phyloP scores from a whole-genome alignment of 129 eudicot genomes.

The Solidago caesia region DNA sequence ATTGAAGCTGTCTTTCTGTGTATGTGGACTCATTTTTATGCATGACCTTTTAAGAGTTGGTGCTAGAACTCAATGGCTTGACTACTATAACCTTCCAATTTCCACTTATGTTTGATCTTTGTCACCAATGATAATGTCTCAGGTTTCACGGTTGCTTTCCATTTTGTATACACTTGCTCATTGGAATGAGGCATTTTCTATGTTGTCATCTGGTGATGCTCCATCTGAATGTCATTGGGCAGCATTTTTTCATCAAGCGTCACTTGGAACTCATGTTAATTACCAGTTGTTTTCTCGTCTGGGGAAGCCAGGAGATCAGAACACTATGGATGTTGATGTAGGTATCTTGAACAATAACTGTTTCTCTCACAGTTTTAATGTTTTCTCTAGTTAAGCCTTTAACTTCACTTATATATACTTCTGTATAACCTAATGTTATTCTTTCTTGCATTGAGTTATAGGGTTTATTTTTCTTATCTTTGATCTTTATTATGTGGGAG shows the following conservation, averaged over 20 bases:
- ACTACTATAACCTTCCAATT: constrained; percentile 5
- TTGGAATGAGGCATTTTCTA: constrained; percentile 37
- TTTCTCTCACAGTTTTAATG: constrained; percentile 1
- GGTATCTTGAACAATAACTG: constrained; percentile 5
- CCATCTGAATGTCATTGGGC: constrained; percentile 74
- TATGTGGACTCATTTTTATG: neutral
- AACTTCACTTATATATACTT: too few species aligned
- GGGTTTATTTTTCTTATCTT: too few species aligned
- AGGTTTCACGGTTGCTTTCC: constrained; percentile 88
- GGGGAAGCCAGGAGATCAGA: constrained; percentile 36
- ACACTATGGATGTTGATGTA: constrained; percentile 46
- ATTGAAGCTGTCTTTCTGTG: neutral
- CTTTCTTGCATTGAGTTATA: too few species aligned
- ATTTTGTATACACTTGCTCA: constrained; percentile 53
- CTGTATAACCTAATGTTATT: too few species aligned
- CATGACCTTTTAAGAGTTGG: neutral
- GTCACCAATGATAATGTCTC: constrained; percentile 25
- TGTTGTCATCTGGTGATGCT: constrained; percentile 30
- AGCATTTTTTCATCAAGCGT: constrained; percentile 86
- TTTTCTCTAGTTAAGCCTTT: too few species aligned
- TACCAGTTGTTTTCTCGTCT: constrained; percentile 46
- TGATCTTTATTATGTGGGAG: too few species aligned
- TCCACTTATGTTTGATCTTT: neutral
- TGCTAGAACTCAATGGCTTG: constrained; percentile 16
- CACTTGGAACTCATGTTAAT: constrained; percentile 71